Conservation (phyloP, 1,139 yeast genomes). For the Suhomyces guaymorum region DNA sequence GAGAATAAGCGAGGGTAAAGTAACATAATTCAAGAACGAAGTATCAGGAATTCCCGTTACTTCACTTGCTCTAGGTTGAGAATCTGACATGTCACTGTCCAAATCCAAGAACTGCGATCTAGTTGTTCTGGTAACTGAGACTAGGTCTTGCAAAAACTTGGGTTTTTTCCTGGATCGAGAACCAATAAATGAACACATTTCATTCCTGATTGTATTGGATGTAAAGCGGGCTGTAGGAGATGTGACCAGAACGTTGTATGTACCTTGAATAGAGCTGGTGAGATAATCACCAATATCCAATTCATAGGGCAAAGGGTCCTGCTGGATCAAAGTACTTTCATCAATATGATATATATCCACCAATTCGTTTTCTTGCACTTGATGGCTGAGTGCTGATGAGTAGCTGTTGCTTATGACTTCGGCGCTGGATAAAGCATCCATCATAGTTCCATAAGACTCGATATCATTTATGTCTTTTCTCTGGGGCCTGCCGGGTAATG, state of each 20-base stretch:
- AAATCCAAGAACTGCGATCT: conserved; percentile 11
- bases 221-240: conserved; percentile 3
- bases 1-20: conserved; percentile 16
- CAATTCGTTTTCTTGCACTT: conserved; percentile 37
- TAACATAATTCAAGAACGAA: conserved; percentile 20
- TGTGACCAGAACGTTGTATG: neutral
- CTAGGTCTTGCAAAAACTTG: conserved; percentile 21
- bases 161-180: conserved; percentile 23
- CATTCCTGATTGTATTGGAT: conserved; percentile 15
- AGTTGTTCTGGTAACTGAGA: conserved; percentile 13
- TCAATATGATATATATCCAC: conserved; percentile 34
- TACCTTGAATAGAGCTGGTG: neutral
- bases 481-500: neutral
- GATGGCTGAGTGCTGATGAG: conserved; percentile 42
- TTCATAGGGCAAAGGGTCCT: conserved; percentile 36
- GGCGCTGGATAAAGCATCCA: conserved; percentile 40
- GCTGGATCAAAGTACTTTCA: conserved; percentile 23
- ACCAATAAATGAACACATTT: conserved; percentile 18
- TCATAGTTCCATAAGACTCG: conserved; percentile 12
- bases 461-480: conserved; percentile 8
- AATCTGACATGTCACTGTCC: conserved; percentile 2
- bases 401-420: conserved; percentile 38
- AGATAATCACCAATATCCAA: conserved; percentile 33
- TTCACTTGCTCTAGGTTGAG: conserved; percentile 13
- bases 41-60: conserved; percentile 23